phyloP scores from a whole-genome alignment of 176 grass and related monocot species.

The Lolium perenne region DNA sequence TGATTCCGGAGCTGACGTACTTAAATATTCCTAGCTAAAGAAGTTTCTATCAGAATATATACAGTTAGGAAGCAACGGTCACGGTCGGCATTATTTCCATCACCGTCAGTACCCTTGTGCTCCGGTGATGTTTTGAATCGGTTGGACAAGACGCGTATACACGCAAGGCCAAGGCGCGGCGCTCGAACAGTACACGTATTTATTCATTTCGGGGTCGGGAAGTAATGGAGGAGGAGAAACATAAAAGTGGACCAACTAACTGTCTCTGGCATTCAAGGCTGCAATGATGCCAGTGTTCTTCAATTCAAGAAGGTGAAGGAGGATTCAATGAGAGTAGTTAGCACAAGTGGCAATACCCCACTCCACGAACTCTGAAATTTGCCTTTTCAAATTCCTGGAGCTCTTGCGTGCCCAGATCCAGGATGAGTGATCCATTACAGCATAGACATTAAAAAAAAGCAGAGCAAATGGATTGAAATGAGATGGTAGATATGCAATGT shows the following conservation, averaged over 20 bases:
- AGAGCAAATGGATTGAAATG: background rate
- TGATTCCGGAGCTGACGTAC: background rate
- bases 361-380: background rate
- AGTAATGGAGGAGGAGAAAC: background rate
- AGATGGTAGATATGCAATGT: background rate
- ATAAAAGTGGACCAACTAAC: conserved; percentile 40
- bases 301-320: conserved; percentile 22
- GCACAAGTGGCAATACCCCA: background rate
- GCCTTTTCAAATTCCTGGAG: conserved; percentile 46
- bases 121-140: background rate
- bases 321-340: conserved; percentile 35
- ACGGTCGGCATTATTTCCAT: background rate
- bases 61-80: background rate
- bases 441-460: background rate
- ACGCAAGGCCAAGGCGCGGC: background rate
- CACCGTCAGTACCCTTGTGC: background rate
- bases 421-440: background rate
- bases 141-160: background rate
- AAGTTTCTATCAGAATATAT: background rate
- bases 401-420: conserved; percentile 29
- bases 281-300: conserved; percentile 50
- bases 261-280: conserved; percentile 45
- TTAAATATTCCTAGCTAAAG: background rate
- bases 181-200: conserved; percentile 19
- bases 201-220: background rate